Percentiles rank a stretch among this genome's conserved stretches.
Evolutionary conservation across 2,329 filamentous ascomycete species (phyloP).

Genomic region (Fusarium ambrosium): DNA sequence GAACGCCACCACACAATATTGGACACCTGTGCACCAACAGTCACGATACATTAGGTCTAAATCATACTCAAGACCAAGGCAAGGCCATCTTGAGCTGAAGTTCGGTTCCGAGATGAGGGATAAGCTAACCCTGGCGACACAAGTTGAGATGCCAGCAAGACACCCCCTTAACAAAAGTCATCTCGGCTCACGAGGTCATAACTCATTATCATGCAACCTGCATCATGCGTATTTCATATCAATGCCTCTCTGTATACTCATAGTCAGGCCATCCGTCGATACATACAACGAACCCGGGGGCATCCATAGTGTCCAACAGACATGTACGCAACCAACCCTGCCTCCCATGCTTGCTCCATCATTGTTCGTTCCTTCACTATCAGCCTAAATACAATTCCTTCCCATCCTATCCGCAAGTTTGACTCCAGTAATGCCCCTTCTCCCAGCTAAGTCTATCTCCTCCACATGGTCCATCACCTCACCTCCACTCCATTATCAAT

Average conservation of each 20-base stretch:
- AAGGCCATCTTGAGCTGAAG: neutral
- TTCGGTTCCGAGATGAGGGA: neutral
- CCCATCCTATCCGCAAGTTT: slow-evolving; percentile 30
- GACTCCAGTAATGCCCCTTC: slow-evolving; percentile 37
- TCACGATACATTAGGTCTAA: no score
- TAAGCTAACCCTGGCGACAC: neutral
- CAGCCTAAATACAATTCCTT: slow-evolving; percentile 33
- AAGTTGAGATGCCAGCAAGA: neutral
- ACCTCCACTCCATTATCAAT: neutral
- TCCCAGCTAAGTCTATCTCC: slow-evolving; percentile 25
- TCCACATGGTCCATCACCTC: slow-evolving; percentile 11
- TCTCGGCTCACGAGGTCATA: neutral
- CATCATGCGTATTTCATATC: slow-evolving; percentile 6
- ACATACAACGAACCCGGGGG: slow-evolving; percentile 26
- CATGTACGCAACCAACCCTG: slow-evolving; percentile 21
- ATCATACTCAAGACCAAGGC: neutral
- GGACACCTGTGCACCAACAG: neutral
- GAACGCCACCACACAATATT: neutral
- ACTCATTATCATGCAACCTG: slow-evolving; percentile 9
- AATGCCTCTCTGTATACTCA: slow-evolving; percentile 31
- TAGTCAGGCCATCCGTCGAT: slow-evolving; percentile 10
- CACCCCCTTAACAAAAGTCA: neutral
- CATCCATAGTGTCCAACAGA: slow-evolving; percentile 28
- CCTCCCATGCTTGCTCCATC: slow-evolving; percentile 15
- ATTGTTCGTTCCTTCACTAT: slow-evolving; percentile 24